Percentiles rank a stretch among this genome's conserved stretches.
These are phyloP conservation scores for Hygrophorus pudorinus DNA, from an alignment of 768 basidiomycete species.

Conservation along the genomic window DNA sequence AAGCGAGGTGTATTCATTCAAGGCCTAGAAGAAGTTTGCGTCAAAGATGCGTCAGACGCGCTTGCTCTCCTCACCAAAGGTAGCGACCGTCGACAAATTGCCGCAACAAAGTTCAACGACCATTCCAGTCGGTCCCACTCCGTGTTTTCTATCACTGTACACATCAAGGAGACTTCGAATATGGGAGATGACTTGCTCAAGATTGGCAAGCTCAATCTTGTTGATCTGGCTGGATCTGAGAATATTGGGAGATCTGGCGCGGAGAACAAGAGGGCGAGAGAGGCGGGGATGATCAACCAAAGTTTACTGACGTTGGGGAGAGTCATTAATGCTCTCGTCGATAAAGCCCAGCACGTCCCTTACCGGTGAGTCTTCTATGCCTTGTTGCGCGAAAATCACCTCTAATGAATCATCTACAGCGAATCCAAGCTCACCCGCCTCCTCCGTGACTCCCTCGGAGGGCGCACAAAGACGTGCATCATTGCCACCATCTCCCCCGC, in stretches of 20 bases:
- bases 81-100: slow-evolving; percentile 83
- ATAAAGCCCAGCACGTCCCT: slow-evolving; percentile 84
- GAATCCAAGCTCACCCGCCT: slow-evolving; percentile 97
- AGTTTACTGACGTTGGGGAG: slow-evolving; percentile 92
- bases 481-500: slow-evolving; percentile 95
- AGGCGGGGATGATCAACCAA: slow-evolving; percentile 99
- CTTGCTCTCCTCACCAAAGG: slow-evolving; percentile 81
- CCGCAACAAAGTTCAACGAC: slow-evolving; percentile 96
- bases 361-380: slow-evolving; percentile 67
- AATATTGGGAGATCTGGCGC: slow-evolving; percentile 95
- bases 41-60: slow-evolving; percentile 77
- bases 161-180: slow-evolving; percentile 72
- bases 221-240: slow-evolving; percentile 95
- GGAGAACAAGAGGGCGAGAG: slow-evolving; percentile 87
- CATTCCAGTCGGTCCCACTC: slow-evolving; percentile 97
- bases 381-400: background rate
- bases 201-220: slow-evolving; percentile 93
- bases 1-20: slow-evolving; percentile 91
- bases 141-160: slow-evolving; percentile 93
- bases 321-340: slow-evolving; percentile 94
- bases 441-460: slow-evolving; percentile 97
- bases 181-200: slow-evolving; percentile 83
- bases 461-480: slow-evolving; percentile 94
- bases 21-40: slow-evolving; percentile 83
- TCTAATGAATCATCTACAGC: slow-evolving; percentile 25